Base-by-base conservation (phyloP, 495 filamentous ascomycete genomes). In the Penicillium roqueforti region DNA sequence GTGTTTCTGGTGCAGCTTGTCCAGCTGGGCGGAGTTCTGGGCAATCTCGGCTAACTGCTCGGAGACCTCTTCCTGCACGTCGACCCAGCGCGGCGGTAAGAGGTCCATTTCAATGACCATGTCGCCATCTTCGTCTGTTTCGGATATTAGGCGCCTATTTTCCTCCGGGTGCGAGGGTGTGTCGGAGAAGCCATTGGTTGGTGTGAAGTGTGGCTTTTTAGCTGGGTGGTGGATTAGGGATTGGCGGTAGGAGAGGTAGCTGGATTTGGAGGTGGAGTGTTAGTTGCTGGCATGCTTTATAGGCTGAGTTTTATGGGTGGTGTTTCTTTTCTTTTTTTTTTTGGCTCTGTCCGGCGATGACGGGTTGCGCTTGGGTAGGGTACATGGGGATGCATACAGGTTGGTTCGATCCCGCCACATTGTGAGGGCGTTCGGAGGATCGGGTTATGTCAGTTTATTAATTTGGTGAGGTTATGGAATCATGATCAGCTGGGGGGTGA, bases 401-500 rank as follows among this genome's bases (percentile, higher is more conserved):
- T 97, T 98, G 45, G 95, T 98, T 75, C 93, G 84, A 81, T 98
- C 93, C 76, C 93, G 90, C 88, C 89, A 96, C 88, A 95, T 92
- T 63, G 78, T 84, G 82, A 26, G 32, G 32, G 32, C 23, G 77
- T 47, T 39, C 40, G 28, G 20, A 45, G 38, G 53, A 22, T 61
- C 57, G n/a, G 54, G 44, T 37, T 37, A 14, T 45, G 47, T 31
- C 40, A 55, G 40, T 31, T 62, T 71, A 63, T 59, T 57, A 39
- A 1, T 52, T 55, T 43, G 32, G 23, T 38, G 32, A 28, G 23
- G 16, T 43, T 25, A 34, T 51, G 25, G n/a, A 36, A 16, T 57
- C 63, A 66, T 66, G 37, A 23, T 60, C 53, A 22, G 19, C 6
- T 47, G 42, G n/a, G n/a, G 16, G 36, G 31, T 11, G 16, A 29